These are phyloP conservation scores for Dothistroma pini DNA, from an alignment of 2,329 filamentous ascomycete genomes.

Conservation along the genomic window DNA sequence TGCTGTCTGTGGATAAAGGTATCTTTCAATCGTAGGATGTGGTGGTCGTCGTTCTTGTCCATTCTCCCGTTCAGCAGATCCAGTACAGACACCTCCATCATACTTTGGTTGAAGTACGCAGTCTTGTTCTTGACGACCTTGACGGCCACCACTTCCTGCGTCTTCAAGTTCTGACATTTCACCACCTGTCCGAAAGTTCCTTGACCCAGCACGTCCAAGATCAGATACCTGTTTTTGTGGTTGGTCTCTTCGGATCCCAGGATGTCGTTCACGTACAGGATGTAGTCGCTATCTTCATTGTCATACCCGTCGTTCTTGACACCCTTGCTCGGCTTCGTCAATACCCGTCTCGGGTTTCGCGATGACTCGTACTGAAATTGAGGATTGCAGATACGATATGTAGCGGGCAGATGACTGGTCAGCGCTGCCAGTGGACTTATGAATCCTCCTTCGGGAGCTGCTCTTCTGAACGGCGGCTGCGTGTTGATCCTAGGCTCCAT, in stretches of 20 bases:
- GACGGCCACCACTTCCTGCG: constrained; percentile 95
- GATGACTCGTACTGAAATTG: constrained; percentile 99
- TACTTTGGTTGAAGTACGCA: constrained; percentile 99
- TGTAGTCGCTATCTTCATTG: constrained; percentile 99
- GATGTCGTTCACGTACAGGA: constrained; percentile 98
- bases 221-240: constrained; percentile 98
- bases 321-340: constrained; percentile 98
- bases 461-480: constrained; percentile 86
- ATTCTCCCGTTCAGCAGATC: constrained; percentile 97
- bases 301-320: constrained; percentile 98
- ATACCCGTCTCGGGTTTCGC: constrained; percentile 86
- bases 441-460: constrained; percentile 94
- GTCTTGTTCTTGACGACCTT: constrained; percentile 99
- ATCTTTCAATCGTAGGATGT: constrained; percentile 88
- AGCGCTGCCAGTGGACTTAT: constrained; percentile 96
- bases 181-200: constrained; percentile 98
- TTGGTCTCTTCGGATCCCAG: constrained; percentile 95
- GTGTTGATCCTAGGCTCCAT: constrained; percentile 77
- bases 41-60: constrained; percentile 98
- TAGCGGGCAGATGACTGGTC: constrained; percentile 86
- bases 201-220: constrained; percentile 93
- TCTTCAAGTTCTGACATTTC: constrained; percentile 98
- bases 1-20: constrained; percentile 98
- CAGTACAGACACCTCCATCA: constrained; percentile 99
- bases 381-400: constrained; percentile 97